These are phyloP conservation scores for Triangularia verruculosa DNA, from an alignment of 2,329 filamentous ascomycete genomes.

Conservation along the genomic window DNA sequence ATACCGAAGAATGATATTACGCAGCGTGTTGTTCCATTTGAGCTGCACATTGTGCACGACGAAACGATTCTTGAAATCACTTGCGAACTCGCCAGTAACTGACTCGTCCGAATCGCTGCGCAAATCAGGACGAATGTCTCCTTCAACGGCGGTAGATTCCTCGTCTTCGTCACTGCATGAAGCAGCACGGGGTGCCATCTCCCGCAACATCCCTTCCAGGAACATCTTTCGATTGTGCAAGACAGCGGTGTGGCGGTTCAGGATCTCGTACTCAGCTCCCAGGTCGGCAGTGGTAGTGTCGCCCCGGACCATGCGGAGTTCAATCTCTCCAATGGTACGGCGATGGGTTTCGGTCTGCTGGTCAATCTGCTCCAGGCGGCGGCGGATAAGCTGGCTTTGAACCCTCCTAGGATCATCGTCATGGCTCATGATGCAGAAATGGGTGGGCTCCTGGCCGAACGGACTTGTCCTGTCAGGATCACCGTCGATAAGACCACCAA, in stretches of 20 bases:
- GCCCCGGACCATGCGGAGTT: conserved; percentile 60
- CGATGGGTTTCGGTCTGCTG: conserved; percentile 75
- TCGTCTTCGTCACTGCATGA: conserved; percentile 28
- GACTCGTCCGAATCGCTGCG: conserved; percentile 65
- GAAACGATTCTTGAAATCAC: conserved; percentile 97
- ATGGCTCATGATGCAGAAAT: conserved; percentile 91
- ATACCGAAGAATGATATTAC: conserved; percentile 95
- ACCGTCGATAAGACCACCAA: conserved; percentile 73
- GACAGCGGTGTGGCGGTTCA: conserved; percentile 53
- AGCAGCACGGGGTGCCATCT: conserved; percentile 42
- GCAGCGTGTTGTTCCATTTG: conserved; percentile 95
- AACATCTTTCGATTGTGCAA: conserved; percentile 58
- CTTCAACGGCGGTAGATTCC: conserved; percentile 10
- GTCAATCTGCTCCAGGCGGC: conserved; percentile 74
- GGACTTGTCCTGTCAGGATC: conserved; percentile 80
- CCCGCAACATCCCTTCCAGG: conserved; percentile 55
- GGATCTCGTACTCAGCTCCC: conserved; percentile 58
- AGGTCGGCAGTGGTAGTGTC: conserved; percentile 49
- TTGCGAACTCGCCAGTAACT: conserved; percentile 76
- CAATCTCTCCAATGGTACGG: conserved; percentile 69
- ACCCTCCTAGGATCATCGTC: conserved; percentile 86
- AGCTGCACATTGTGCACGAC: conserved; percentile 96
- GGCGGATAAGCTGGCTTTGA: conserved; percentile 79
- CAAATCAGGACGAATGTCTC: conserved; percentile 35
- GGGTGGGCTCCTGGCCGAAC: conserved; percentile 90